Evolutionary conservation across 2,329 filamentous ascomycete species (phyloP).

Genomic region (Pleomassaria siparia): DNA sequence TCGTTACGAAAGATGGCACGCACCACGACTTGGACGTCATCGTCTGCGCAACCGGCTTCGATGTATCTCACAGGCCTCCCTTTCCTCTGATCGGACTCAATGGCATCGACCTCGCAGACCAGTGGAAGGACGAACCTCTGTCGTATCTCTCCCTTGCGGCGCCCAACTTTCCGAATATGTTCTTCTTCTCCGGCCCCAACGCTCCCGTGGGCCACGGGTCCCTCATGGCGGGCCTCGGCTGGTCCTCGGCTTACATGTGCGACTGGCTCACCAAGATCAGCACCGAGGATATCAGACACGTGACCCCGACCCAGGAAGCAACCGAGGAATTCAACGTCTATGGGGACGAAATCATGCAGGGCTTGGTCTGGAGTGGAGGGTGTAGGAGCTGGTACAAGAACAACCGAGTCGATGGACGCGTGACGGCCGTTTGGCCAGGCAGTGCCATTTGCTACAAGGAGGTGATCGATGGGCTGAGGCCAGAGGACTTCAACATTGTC

Average conservation of each 20-base stretch:
- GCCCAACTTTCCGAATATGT: slow-evolving; percentile 6
- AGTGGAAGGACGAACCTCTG: slow-evolving; percentile 3
- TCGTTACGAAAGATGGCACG: slow-evolving; percentile 9
- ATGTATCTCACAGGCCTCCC: slow-evolving; percentile 10
- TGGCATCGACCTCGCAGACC: not conserved
- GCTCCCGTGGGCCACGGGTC: slow-evolving; percentile 6
- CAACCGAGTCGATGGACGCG: slow-evolving; percentile 4
- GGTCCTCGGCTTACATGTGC: slow-evolving; percentile 4
- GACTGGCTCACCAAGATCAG: slow-evolving; percentile 11
- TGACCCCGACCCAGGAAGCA: not conserved
- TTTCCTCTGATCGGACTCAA: not conserved
- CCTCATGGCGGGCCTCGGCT: slow-evolving; percentile 6
- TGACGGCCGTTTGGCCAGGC: slow-evolving; percentile 10
- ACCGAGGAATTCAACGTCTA: slow-evolving; percentile 11
- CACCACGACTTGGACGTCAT: slow-evolving; percentile 31
- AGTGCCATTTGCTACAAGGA: slow-evolving; percentile 9
- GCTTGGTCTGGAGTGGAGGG: slow-evolving; percentile 7
- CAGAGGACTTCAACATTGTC: slow-evolving; percentile 7
- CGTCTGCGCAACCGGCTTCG: slow-evolving; percentile 43
- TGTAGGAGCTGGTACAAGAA: slow-evolving; percentile 17
- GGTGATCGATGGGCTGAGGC: slow-evolving; percentile 1
- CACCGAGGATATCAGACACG: slow-evolving; percentile 9
- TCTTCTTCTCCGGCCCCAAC: slow-evolving; percentile 21
- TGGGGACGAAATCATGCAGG: slow-evolving; percentile 10
- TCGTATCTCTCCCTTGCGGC: not conserved